Conservation (phyloP, 2,329 filamentous ascomycete species). For the Trichoderma sp. region DNA sequence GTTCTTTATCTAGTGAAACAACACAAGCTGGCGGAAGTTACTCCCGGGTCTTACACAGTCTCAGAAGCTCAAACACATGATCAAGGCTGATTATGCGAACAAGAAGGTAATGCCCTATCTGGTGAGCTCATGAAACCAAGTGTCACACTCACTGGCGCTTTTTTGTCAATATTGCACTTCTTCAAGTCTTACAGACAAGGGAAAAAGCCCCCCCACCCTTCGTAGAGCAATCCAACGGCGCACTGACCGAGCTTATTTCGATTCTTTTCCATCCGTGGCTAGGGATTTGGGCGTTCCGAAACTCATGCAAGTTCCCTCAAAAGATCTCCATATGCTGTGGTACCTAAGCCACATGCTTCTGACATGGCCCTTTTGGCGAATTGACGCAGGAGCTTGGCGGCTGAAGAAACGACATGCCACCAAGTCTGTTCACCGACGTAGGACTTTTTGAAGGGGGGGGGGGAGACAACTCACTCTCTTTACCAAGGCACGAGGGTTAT, state of each 20-base stretch:
- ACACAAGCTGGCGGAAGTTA: background rate
- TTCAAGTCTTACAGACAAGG: background rate
- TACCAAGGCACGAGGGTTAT: background rate
- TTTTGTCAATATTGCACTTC: background rate
- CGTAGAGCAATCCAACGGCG: background rate
- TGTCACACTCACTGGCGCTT: background rate
- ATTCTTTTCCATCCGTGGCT: too few species aligned
- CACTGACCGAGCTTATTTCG: background rate
- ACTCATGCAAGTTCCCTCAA: background rate
- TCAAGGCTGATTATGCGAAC: background rate
- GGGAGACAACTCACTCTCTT: background rate
- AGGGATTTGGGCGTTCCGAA: background rate
- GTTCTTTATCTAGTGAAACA: background rate
- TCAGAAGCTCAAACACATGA: background rate
- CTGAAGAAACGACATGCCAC: background rate
- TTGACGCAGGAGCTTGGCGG: background rate
- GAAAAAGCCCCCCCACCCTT: background rate
- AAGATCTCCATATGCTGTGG: background rate
- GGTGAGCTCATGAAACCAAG: background rate
- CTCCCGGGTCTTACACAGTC: background rate
- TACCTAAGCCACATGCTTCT: conserved; percentile 6
- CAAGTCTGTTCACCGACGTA: background rate
- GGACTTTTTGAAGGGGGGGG: background rate
- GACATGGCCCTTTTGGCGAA: background rate
- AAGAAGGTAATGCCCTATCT: background rate